Percentiles rank a stretch among this genome's conserved stretches.
phyloP scores from a whole-genome alignment of 192 early-diverging fungal genomes.

The Powellomyces hirtus region DNA sequence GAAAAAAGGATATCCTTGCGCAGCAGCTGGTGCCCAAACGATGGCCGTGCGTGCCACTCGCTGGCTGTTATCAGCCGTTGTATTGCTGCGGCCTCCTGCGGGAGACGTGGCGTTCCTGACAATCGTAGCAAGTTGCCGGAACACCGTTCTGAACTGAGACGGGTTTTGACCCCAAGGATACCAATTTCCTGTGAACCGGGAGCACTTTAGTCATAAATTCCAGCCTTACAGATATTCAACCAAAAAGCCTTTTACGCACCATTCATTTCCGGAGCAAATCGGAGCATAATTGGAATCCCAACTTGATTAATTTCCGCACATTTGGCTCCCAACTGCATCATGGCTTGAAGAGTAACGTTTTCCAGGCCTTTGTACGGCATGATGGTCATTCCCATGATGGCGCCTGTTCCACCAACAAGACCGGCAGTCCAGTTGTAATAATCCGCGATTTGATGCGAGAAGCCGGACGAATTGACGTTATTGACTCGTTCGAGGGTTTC shows the following conservation, averaged over 20 bases:
- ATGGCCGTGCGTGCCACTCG: slow-evolving; percentile 22
- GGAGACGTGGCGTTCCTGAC: slow-evolving; percentile 22
- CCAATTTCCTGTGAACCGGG: slow-evolving; percentile 33
- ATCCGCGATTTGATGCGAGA: slow-evolving; percentile 20
- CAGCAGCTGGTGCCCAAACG: slow-evolving; percentile 38
- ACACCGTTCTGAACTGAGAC: slow-evolving; percentile 3
- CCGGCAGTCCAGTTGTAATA: slow-evolving; percentile 29
- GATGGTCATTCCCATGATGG: slow-evolving; percentile 36
- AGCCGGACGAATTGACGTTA: slow-evolving; percentile 25
- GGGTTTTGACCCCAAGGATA: slow-evolving; percentile 35
- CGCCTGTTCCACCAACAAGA: slow-evolving; percentile 26
- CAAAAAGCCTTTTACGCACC: too few species aligned
- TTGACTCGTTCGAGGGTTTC: not conserved
- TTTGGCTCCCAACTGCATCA: slow-evolving; percentile 13
- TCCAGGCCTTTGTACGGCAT: slow-evolving; percentile 30
- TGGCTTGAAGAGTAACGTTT: slow-evolving; percentile 6
- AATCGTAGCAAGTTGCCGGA: slow-evolving; percentile 11
- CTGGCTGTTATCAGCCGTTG: not conserved
- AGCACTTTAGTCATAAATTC: too few species aligned
- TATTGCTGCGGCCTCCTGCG: not conserved
- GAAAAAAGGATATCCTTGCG: slow-evolving; percentile 37
- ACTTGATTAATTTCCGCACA: slow-evolving; percentile 22
- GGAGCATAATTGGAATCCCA: slow-evolving; percentile 32
- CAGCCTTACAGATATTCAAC: too few species aligned
- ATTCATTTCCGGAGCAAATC: slow-evolving; percentile 46